phyloP scores from a whole-genome alignment of 495 filamentous ascomycete genomes.

The Neurospora hispaniola region DNA sequence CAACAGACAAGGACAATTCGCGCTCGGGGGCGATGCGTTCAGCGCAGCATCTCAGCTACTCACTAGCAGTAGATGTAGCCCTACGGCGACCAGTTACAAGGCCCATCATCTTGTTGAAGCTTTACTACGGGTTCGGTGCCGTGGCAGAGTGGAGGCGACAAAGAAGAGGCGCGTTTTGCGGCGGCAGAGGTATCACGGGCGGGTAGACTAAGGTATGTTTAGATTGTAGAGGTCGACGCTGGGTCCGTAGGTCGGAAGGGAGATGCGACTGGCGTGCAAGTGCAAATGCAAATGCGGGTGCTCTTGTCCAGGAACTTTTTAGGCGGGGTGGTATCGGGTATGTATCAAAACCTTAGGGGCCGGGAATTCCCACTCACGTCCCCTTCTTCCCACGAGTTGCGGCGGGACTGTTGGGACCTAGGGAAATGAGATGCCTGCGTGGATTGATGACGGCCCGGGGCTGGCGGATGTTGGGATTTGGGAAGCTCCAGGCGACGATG shows the following conservation, averaged over 20 bases:
- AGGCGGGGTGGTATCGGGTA: not conserved
- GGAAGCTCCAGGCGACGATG: not conserved
- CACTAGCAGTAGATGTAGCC: slow-evolving; percentile 29
- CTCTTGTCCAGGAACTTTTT: not conserved
- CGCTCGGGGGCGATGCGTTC: not conserved
- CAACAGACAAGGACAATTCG: not conserved
- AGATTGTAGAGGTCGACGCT: not conserved
- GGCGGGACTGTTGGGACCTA: not conserved
- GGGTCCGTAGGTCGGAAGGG: not conserved
- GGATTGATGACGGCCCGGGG: not conserved
- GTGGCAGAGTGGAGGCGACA: not conserved
- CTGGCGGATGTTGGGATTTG: not conserved
- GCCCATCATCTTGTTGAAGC: slow-evolving; percentile 17
- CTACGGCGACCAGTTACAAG: slow-evolving; percentile 25
- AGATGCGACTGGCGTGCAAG: not conserved
- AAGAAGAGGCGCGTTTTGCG: not conserved
- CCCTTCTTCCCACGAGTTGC: not conserved
- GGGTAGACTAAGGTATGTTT: not conserved
- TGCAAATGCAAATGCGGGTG: not conserved
- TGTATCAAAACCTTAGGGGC: not conserved
- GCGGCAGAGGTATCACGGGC: not conserved
- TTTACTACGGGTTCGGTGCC: not conserved
- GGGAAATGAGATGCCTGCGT: not conserved
- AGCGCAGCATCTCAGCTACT: slow-evolving; percentile 11
- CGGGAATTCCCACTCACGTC: not conserved